Evolutionary conservation across 2,329 filamentous ascomycete genomes (phyloP), one percentile per base, ranked within the genome.

Genomic region (Monosporascus sp.): DNA sequence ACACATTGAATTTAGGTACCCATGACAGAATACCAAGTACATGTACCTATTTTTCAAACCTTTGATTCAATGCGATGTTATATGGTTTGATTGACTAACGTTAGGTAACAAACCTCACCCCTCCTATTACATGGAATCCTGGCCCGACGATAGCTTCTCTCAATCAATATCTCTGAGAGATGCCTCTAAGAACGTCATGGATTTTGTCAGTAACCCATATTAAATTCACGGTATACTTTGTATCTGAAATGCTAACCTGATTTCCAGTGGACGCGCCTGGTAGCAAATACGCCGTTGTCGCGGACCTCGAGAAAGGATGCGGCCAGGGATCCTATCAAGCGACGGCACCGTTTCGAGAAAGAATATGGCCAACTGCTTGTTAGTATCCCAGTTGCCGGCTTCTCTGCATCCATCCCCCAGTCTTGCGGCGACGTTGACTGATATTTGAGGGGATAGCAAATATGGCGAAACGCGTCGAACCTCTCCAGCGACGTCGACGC

Each of bases 341-440:
- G 84, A 56, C 76, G 86, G 56, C 80, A 85, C 67, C 82, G 83
- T 53, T 87, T 86, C 68, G 84, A 86, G 68, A 83, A 83, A 69
- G 83, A 86, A 69, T 87, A 86, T 64, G 77, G 76, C 58, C 79
- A 82, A 64, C 72, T 87, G 57, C 67, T 87, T 69, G 83, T 86
- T 69, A 69, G 76, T 57, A 36, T 41, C 24, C 31, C 31, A 52
- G 8, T 34, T 48, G 38, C 43, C 49, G 11, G 7, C n/a, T 22
- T 43, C 8, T 20, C 48, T 59, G 57, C 22, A 37, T 48, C 19
- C 16, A 17, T 5, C 31, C 11, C 11, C 9, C 2, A 14, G 31
- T 5, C 31, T 34, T 14, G 31, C 31, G 31, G 3, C 31, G 11
- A 14, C 31, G 31, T 34, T 52, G 37, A 41, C 26, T 36, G 34